Evolutionary conservation across 108 stramenopile genomes (phyloP), one percentile per base, ranked within the genome.

Genomic region (Nitzschia inconspicua): DNA sequence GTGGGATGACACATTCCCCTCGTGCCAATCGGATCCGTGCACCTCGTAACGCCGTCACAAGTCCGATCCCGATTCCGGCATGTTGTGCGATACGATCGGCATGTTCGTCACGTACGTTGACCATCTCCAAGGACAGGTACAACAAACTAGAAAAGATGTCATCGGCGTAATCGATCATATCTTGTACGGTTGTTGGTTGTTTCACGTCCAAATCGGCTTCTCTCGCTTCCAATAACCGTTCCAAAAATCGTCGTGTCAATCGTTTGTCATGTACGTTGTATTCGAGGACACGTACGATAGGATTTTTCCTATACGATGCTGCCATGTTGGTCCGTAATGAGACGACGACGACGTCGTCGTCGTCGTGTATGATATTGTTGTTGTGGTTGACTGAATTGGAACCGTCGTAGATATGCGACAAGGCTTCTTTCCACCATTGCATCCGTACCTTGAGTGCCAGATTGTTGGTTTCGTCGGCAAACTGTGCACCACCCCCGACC

Each of bases 371-470:
- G 44, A 4, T 39, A 51, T 47, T 29, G 37, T 39, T 31, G 47
- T 49, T 61, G 43, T 18, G 16, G 10, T 23, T 11, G n/a, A 35
- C 13, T 18, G 32, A 14, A 16, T 24, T 27, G 18, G 11, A 23
- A 44, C 48, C 47, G 18, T 65, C 68, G 31, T 83, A 91, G 22
- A 87, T 60, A 55, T 75, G 66, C 19, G 52, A 48, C 22, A 91
- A 50, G 41, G 82, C 86, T 57, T 91, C 86, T 47, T 60, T 50
- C 89, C 89, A 91, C 86, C 89, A 87, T 40, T 85, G 85, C 42
- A 87, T 72, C 35, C 86, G 68, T 40, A 91, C 72, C 62, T 79
- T 59, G 49, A 81, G 48, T 4, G 79, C 83, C 18, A 78, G 27
- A 25, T 31, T 61, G 13, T 50, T 26, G 13, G 65, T 43, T 3